Conservation (phyloP, 176 grass and related monocot species). For the Saccharum spontaneum region DNA sequence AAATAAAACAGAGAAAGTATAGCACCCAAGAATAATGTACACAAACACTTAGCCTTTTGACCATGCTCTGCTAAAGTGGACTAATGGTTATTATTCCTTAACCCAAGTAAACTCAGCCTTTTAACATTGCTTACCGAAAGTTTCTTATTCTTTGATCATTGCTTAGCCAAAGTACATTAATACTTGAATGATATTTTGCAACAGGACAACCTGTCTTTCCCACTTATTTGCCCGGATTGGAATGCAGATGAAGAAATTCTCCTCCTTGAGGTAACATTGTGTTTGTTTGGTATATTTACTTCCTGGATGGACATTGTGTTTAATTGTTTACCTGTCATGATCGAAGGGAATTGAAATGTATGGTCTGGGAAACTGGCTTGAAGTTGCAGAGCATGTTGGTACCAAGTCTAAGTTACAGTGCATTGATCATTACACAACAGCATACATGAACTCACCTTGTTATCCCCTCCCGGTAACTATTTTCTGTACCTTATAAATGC, state of each 20-base stretch:
- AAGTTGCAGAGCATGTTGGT: constrained; percentile 98
- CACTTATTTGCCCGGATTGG: constrained; percentile 93
- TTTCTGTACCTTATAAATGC: constrained; percentile 23
- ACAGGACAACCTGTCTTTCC: constrained; percentile 98
- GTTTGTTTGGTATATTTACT: constrained; percentile 12
- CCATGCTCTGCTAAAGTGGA: not conserved
- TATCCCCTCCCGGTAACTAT: constrained; percentile 89
- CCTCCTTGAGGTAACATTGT: constrained; percentile 74
- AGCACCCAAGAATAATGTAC: not conserved
- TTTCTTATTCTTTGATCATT: not conserved
- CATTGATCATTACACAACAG: constrained; percentile 96
- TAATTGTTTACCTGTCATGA: constrained; percentile 28
- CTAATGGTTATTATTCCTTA: not conserved
- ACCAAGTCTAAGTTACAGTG: constrained; percentile 90
- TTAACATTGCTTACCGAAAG: not conserved
- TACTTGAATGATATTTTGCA: constrained; percentile 17
- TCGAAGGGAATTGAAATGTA: constrained; percentile 99
- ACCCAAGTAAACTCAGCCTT: not conserved
- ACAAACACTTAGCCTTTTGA: not conserved
- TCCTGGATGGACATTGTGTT: not conserved
- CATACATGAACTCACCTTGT: constrained; percentile 96
- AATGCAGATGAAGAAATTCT: constrained; percentile 99
- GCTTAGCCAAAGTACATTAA: not conserved
- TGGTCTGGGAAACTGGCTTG: constrained; percentile 94
- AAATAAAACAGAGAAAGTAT: not conserved